Conservation (phyloP, 2,329 filamentous ascomycete species). For the Diplocarpon rosae region DNA sequence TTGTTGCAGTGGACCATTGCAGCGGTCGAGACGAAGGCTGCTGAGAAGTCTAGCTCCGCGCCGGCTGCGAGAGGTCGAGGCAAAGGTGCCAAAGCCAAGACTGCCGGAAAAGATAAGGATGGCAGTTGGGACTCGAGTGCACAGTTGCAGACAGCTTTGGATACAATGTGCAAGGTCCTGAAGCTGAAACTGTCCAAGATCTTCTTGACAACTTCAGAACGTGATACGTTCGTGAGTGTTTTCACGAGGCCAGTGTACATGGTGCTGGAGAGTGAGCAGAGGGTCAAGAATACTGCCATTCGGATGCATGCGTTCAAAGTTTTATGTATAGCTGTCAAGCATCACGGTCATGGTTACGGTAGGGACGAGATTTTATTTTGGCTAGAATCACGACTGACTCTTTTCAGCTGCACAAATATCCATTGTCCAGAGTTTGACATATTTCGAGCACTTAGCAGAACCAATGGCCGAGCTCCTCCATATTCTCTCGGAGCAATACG, state of each 20-base stretch:
- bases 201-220: slow-evolving; percentile 90
- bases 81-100: slow-evolving; percentile 64
- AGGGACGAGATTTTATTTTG: slow-evolving; percentile 27
- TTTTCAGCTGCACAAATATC: slow-evolving; percentile 82
- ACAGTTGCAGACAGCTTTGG: slow-evolving; percentile 79
- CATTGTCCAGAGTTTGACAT: slow-evolving; percentile 93
- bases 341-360: slow-evolving; percentile 95
- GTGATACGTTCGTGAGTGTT: slow-evolving; percentile 86
- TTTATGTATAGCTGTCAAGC: slow-evolving; percentile 90
- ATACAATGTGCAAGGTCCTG: slow-evolving; percentile 92
- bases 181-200: slow-evolving; percentile 86
- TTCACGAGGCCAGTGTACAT: slow-evolving; percentile 91
- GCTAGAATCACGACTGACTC: slow-evolving; percentile 20
- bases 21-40: slow-evolving; percentile 85
- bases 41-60: slow-evolving; percentile 71
- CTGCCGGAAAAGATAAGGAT: slow-evolving; percentile 48
- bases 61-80: slow-evolving; percentile 62
- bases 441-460: slow-evolving; percentile 97
- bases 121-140: slow-evolving; percentile 77
- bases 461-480: slow-evolving; percentile 98
- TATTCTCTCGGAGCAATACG: slow-evolving; percentile 92
- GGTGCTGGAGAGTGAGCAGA: slow-evolving; percentile 84
- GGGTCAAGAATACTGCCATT: slow-evolving; percentile 78
- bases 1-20: slow-evolving; percentile 91
- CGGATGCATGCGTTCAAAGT: slow-evolving; percentile 98